Evolutionary conservation across 1,139 yeast species (phyloP).

Genomic region (Yamadazyma pseudoaaseri): DNA sequence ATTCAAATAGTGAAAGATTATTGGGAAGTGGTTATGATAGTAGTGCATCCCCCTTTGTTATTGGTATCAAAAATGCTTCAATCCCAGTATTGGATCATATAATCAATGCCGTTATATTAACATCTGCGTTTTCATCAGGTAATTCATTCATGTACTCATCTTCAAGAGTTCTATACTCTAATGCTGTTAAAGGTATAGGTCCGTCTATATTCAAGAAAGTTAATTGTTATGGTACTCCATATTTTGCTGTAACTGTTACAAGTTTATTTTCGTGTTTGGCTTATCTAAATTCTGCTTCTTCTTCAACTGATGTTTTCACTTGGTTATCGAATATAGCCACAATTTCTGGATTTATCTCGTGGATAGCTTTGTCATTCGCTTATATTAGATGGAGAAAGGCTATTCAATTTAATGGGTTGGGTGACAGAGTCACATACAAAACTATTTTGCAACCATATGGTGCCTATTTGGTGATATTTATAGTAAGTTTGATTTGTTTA

Average conservation of each 20-base stretch:
- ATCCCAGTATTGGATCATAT: slow-evolving; percentile 62
- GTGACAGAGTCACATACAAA: slow-evolving; percentile 47
- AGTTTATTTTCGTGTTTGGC: slow-evolving; percentile 47
- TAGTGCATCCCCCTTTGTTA: slow-evolving; percentile 50
- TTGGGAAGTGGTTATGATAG: slow-evolving; percentile 39
- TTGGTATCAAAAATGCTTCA: slow-evolving; percentile 57
- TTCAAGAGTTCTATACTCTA: slow-evolving; percentile 64
- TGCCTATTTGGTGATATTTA: slow-evolving; percentile 47
- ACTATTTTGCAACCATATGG: slow-evolving; percentile 51
- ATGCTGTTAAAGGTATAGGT: slow-evolving; percentile 63
- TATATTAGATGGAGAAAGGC: slow-evolving; percentile 58
- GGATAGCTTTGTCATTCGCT: slow-evolving; percentile 53
- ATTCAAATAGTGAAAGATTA: slow-evolving; percentile 30
- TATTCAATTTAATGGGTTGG: slow-evolving; percentile 36
- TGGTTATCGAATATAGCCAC: slow-evolving; percentile 73
- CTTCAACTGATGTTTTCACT: slow-evolving; percentile 55
- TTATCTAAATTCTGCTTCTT: slow-evolving; percentile 57
- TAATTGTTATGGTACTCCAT: slow-evolving; percentile 67
- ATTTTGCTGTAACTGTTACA: slow-evolving; percentile 39
- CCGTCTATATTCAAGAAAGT: slow-evolving; percentile 56
- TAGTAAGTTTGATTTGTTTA: slow-evolving; percentile 45
- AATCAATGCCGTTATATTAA: slow-evolving; percentile 64
- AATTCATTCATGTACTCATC: slow-evolving; percentile 73
- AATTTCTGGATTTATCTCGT: slow-evolving; percentile 66
- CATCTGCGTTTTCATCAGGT: slow-evolving; percentile 71